Evolutionary conservation across 1,284 basidiomycete species (phyloP), one percentile per base, ranked within the genome.

Genomic region (Ceratobasidium theobromae): DNA sequence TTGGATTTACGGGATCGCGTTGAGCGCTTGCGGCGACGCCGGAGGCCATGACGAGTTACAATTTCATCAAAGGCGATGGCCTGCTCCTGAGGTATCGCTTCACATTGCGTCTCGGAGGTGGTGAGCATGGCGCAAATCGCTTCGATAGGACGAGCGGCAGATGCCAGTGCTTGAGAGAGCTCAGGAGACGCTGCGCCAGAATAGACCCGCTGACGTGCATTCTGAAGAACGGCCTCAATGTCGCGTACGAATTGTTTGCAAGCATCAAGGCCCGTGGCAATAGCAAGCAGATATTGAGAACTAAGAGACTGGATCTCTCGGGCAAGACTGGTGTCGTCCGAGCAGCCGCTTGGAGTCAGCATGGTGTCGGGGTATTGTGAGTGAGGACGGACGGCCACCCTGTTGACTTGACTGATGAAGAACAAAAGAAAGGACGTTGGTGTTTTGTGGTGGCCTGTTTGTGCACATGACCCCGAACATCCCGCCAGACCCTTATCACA

Each of bases 321-420:
- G n/a, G 52, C 43, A 14, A 64, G 18, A 18, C 23, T 48, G 11
- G 25, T 40, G 46, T 64, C 58, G n/a, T n/a, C n/a, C n/a, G n/a
- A n/a, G n/a, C n/a, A n/a, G 58, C 35, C 52, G 46, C 51, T 64
- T 12, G 35, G 46, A 30, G 32, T 5, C n/a, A n/a, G n/a, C 32
- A 21, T 52, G 48, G 58, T 64, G 58, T 64, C 58, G 48, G 41
- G 58, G 35, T 64, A 48, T 64, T 46, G 58, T 64, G 38, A 48
- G 25, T 52, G 35, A 23, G 18, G 6, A 1, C 21, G 55, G 43
- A 48, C n/a, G n/a, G n/a, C n/a, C n/a, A n/a, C n/a, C n/a, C n/a
- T n/a, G n/a, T n/a, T n/a, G n/a, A n/a, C n/a, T n/a, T n/a, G n/a
- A n/a, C n/a, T n/a, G n/a, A n/a, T n/a, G n/a, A n/a, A n/a, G n/a